Evolutionary conservation across 139 green algal genomes (phyloP), one percentile per base, ranked within the genome.

Genomic region (Chlorella sorokiniana): DNA sequence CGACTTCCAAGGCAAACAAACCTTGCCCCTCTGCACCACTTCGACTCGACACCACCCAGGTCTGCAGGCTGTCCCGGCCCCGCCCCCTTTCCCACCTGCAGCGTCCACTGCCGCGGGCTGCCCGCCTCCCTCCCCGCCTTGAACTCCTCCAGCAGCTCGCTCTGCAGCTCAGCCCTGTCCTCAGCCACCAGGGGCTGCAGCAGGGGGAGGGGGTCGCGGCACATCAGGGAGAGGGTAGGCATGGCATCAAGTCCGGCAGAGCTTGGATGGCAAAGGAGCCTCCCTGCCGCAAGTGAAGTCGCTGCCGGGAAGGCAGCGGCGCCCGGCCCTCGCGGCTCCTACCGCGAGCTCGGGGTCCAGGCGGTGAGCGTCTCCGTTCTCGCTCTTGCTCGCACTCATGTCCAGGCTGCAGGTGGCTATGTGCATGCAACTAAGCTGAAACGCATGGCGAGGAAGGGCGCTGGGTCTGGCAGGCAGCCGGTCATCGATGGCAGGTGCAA

Each of bases 71-170:
- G n/a, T n/a, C n/a, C n/a, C n/a, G n/a, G n/a, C n/a, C n/a, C n/a
- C n/a, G n/a, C n/a, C n/a, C n/a, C n/a, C 11, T 3, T 20, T n/a
- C 63, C n/a, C 76, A 86, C 83, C 74, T 94, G 81, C 65, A 91
- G 94, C 23, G 81, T 83, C 72, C 72, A 79, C 31, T 65, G 56
- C 56, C 56, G 18, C 56, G 40, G 0, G 54, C 54, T 33, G 18
- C 25, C 45, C 22, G 27, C 45, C 77, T 82, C 77, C 0, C 63
- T 92, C 81, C 87, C 92, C 74, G 74, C 84, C 83, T 96, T 96
- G 83, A 93, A 96, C 79, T 96, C 88, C 67, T 96, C 93, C 75
- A 96, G 87, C 81, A 96, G 85, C 16, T 69, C 44, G 37, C 48
- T 62, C 22, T 52, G n/a, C 37, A 59, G 78, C 62, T 77, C 64